Base-by-base conservation (phyloP, 768 basidiomycete species). In the Leucocoprinus sp. region DNA sequence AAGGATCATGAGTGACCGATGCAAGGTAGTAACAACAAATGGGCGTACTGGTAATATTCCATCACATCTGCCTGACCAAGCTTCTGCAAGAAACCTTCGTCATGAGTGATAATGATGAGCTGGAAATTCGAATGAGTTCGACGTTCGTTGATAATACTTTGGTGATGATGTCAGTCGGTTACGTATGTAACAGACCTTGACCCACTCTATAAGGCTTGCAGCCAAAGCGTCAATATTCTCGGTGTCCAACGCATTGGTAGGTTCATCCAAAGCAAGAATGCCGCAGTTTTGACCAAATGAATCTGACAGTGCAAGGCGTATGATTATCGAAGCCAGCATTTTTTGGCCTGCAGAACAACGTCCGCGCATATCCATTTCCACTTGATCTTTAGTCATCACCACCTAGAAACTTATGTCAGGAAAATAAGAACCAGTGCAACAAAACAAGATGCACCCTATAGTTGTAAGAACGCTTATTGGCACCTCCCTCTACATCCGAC, bases 301-400 rank as follows among this genome's bases (percentile, higher is more conserved):
- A 59, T 99, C 96, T 4, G 95, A 95, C 21, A 99, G 73, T 3
- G 96, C 96, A 27, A 99, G 80, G 5, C 96, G 82, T 57, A 99
- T 98, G 64, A 98, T 91, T 63, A 98, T 97, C 17, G 90, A 93
- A 8, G 95, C 96, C 48, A 99, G 69, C 76, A 98, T 97, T 67
- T 99, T 99, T 66, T 99, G 96, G 0, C 96, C 96, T 1, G 96
- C 96, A 12, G 89, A 93, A 65, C 96, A 99, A 52, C 96, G 80
- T 19, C 96, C 96, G 46, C 96, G 82, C 96, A 99, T 99, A 64
- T 98, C 96, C 88, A 99, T 93, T 64, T 98, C 95, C 5, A 97
- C 93, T 57, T 93, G 87, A 60, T 97, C 93, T 68, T 99, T 99
- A 42, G 86, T 90, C 95, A 99, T 98, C 53, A 98, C 95, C 48